Percentiles rank a stretch among this genome's conserved stretches.
These are phyloP conservation scores for Saccharomyces hybrid DNA, from an alignment of 1,139 yeast species.

Conservation along the genomic window DNA sequence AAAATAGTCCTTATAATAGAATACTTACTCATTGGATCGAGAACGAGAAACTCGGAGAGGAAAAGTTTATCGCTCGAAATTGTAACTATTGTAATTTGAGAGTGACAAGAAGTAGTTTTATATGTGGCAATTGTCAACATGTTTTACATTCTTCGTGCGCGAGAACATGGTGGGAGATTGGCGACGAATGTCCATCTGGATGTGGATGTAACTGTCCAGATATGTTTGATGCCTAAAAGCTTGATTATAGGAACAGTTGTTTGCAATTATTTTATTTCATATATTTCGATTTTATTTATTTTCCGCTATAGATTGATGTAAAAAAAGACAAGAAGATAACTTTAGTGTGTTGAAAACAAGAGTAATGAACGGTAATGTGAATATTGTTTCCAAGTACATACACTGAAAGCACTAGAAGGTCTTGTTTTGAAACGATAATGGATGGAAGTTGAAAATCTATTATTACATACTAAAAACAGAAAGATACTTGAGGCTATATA, in stretches of 20 bases:
- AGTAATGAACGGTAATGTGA: too few relatives aligned
- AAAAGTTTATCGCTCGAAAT: conserved; percentile 19
- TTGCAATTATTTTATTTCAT: too few relatives aligned
- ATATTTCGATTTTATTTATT: too few relatives aligned
- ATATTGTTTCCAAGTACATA: too few relatives aligned
- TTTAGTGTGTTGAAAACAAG: neutral
- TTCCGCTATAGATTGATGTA: too few relatives aligned
- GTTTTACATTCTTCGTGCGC: conserved; percentile 76
- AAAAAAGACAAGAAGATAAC: too few relatives aligned
- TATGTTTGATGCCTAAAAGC: conserved; percentile 15
- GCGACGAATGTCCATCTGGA: conserved; percentile 74
- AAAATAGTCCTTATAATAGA: conserved; percentile 19
- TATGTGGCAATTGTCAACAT: conserved; percentile 73
- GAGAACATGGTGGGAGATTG: conserved; percentile 65
- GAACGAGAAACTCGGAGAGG: conserved; percentile 10
- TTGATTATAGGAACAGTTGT: neutral
- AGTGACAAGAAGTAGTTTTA: conserved; percentile 54
- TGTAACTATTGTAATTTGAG: conserved; percentile 63
- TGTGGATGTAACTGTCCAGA: conserved; percentile 76
- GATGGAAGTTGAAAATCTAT: conserved; percentile 4
- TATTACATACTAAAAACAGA: neutral
- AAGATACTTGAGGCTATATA: neutral
- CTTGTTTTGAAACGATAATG: neutral
- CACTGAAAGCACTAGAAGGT: too few relatives aligned
- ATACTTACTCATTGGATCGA: conserved; percentile 21